phyloP scores from a whole-genome alignment of 2,329 filamentous ascomycete genomes.

The Pseudogymnoascus sp. region DNA sequence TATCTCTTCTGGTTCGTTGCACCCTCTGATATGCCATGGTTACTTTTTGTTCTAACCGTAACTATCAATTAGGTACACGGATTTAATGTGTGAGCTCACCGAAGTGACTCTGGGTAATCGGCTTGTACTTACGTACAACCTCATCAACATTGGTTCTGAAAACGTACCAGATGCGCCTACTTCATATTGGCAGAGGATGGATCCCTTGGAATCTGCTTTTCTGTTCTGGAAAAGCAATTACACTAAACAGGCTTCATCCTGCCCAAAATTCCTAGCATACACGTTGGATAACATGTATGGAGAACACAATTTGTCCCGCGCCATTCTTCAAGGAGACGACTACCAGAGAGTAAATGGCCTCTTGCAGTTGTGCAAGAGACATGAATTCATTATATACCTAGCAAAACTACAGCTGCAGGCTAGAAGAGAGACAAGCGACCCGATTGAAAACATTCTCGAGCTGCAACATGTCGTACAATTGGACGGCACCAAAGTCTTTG shows the following conservation, averaged over 20 bases:
- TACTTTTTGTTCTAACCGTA: background rate
- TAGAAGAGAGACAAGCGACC: background rate
- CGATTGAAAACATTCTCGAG: background rate
- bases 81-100: conserved; percentile 45
- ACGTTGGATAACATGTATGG: background rate
- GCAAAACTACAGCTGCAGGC: background rate
- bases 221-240: background rate
- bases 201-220: background rate
- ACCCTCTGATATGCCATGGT: background rate
- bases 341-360: background rate
- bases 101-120: conserved; percentile 41
- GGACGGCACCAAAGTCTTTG: background rate
- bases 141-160: conserved; percentile 29
- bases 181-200: background rate
- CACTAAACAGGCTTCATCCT: background rate
- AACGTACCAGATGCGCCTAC: background rate
- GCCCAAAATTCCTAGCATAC: background rate
- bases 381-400: background rate
- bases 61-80: conserved; percentile 38
- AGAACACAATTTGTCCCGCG: background rate
- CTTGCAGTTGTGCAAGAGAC: background rate
- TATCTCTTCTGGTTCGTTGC: conserved; percentile 28
- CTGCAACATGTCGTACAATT: background rate
- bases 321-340: background rate
- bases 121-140: conserved; percentile 47